A percentile compares a stretch with the other conserved stretches of the same genome.
These are phyloP conservation scores for Pseudogymnoascus sp. DNA, from an alignment of 2,329 filamentous ascomycete species.

Conservation along the genomic window DNA sequence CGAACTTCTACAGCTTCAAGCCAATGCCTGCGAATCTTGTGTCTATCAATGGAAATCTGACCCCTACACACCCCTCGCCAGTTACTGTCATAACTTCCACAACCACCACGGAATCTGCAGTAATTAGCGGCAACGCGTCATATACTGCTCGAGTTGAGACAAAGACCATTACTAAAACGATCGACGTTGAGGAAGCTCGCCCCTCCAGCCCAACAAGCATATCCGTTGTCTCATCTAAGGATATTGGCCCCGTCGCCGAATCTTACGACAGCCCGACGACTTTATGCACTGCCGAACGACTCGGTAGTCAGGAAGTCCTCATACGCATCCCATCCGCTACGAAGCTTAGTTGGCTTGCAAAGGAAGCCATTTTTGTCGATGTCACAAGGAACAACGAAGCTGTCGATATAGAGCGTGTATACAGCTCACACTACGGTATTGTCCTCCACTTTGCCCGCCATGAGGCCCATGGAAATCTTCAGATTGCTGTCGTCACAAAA, in stretches of 20 bases:
- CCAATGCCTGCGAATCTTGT: slow-evolving; percentile 22
- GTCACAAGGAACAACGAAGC: slow-evolving; percentile 41
- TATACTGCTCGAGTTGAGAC: slow-evolving; percentile 12
- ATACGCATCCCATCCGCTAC: slow-evolving; percentile 44
- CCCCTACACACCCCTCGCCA: slow-evolving; percentile 26
- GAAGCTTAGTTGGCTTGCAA: slow-evolving; percentile 48
- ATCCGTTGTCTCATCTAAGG: slow-evolving; percentile 35
- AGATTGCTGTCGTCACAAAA: slow-evolving; percentile 49
- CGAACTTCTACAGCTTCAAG: slow-evolving; percentile 28
- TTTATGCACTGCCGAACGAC: slow-evolving; percentile 39
- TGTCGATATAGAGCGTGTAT: slow-evolving; percentile 39
- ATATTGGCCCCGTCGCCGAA: slow-evolving; percentile 23
- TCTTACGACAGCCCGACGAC: slow-evolving; percentile 21
- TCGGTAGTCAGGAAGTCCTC: slow-evolving; percentile 43
- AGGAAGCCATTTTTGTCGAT: slow-evolving; percentile 48
- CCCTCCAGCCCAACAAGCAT: slow-evolving; percentile 30
- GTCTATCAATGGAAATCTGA: slow-evolving; percentile 14
- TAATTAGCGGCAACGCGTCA: not conserved
- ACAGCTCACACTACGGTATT: slow-evolving; percentile 27
- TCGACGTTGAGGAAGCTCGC: slow-evolving; percentile 28
- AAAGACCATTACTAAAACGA: slow-evolving; percentile 25
- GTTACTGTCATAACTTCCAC: slow-evolving; percentile 19
- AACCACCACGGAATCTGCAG: slow-evolving; percentile 17
- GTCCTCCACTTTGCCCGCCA: slow-evolving; percentile 40
- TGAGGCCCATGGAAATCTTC: slow-evolving; percentile 50